A percentile compares a stretch with the other conserved stretches of the same genome.
phyloP scores from a whole-genome alignment of 768 basidiomycete species.

The Mycena vitilis region DNA sequence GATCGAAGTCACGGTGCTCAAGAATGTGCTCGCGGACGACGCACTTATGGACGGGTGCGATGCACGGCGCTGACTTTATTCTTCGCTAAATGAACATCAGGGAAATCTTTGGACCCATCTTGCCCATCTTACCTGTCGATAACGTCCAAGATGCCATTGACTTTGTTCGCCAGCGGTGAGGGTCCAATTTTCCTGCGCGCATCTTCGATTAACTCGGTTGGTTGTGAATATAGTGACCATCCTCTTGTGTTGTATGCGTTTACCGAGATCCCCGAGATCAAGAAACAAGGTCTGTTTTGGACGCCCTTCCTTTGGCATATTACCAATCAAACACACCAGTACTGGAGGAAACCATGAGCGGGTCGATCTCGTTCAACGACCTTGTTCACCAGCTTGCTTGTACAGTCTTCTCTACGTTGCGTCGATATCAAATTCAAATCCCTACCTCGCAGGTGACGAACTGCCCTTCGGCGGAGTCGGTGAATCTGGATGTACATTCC shows the following conservation, averaged over 20 bases:
- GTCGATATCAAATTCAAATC: not conserved
- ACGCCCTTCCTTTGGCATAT: not conserved
- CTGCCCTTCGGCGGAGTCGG: conserved; percentile 69
- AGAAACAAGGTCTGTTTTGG: conserved; percentile 47
- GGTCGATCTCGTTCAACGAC: conserved; percentile 70
- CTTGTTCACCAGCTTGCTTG: conserved; percentile 64
- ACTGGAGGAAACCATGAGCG: conserved; percentile 65
- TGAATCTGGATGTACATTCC: conserved; percentile 70
- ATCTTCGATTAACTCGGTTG: too few relatives aligned
- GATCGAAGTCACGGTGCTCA: conserved; percentile 72
- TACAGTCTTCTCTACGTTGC: conserved; percentile 39
- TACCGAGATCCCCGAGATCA: conserved; percentile 57
- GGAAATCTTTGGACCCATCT: conserved; percentile 79
- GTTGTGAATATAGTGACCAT: too few relatives aligned
- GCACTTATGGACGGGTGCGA: conserved; percentile 69
- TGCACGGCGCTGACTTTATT: not conserved
- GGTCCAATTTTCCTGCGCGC: too few relatives aligned
- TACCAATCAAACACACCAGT: conserved; percentile 49
- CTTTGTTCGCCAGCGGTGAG: conserved; percentile 67
- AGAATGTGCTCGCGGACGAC: conserved; percentile 65
- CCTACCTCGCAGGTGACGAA: conserved; percentile 38
- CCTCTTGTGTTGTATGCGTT: conserved; percentile 77
- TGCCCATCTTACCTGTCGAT: conserved; percentile 72
- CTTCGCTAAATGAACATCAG: conserved; percentile 46
- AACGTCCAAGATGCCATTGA: conserved; percentile 65